Evolutionary conservation across 371 early-diverging fungal genomes (phyloP).

Genomic region (Capillidium heterosporum): DNA sequence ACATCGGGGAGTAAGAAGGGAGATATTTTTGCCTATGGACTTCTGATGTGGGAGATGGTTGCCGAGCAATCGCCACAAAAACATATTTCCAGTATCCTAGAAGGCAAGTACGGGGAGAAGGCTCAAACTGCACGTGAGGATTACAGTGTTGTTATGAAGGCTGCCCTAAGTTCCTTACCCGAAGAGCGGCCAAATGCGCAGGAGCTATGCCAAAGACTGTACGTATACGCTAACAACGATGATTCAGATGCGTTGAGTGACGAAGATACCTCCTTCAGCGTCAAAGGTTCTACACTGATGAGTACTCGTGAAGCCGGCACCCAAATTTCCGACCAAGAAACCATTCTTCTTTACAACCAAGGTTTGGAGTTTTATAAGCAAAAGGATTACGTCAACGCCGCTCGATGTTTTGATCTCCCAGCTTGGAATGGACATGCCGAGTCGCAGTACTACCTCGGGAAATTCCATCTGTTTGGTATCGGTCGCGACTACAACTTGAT

Average conservation of each 20-base stretch:
- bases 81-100: neutral
- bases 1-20: neutral
- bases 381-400: neutral
- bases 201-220: neutral
- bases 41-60: slow-evolving; percentile 1
- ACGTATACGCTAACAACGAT: neutral
- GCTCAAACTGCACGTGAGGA: neutral
- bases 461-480: neutral
- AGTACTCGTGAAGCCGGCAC: neutral
- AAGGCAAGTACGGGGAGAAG: neutral
- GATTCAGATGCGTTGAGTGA: neutral
- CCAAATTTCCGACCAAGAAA: neutral
- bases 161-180: neutral
- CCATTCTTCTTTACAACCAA: neutral
- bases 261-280: neutral
- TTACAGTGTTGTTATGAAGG: neutral
- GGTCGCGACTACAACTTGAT: neutral
- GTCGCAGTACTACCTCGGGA: neutral
- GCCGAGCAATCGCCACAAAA: neutral
- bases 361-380: neutral
- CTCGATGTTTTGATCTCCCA: neutral
- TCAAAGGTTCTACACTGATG: neutral
- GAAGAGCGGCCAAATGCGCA: neutral
- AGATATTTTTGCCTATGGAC: slow-evolving; percentile 4
- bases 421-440: neutral